Base-by-base conservation (phyloP, 306 rosid genomes). In the Rosa rugosa region DNA sequence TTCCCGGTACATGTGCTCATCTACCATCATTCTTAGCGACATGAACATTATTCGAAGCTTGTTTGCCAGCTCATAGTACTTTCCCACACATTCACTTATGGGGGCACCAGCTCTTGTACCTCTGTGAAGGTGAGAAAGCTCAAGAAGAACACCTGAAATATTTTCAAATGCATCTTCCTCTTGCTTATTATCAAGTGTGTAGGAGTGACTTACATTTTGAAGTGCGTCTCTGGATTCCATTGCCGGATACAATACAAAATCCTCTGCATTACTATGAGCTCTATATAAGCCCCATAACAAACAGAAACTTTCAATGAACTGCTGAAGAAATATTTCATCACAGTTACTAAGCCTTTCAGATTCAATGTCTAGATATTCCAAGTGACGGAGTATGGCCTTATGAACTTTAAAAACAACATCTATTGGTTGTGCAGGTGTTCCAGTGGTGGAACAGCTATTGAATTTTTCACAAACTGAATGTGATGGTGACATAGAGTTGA, bases 251-350 rank as follows among this genome's bases (percentile, higher is more conserved):
- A 92, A 96, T 75, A 95, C 89, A 79, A 88, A 91, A 73, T 91
- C 99, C 82, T 95, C 96, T 57, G 98, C 97, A 83, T 95, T 93
- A 79, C 97, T 92, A 80, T 95, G 99, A 83, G 98, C 98, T 90
- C 93, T 91, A 76, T 93, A 92, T 83, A 95, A 84, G 42, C 95
- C 93, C 98, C 99, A 89, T 77, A 95, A 85, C 75, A 92, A 90
- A 69, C 91, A 92, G 82, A 95, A 95, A 79, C 96, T 86, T 76
- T 97, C 97, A 71, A 73, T 88, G 75, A 95, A 92, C 82, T 91
- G 92, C 68, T 91, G 82, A 76, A 95, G 87, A 77, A 85, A 87
- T 67, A 90, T 80, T 78, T 87, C 98, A 83, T 91, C 97, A 87
- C 96, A 88, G 23, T 88, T 93, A 81, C 72, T 80, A 82, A 95